phyloP scores from a whole-genome alignment of 2,329 filamentous ascomycete species.

The Alternaria sp. region DNA sequence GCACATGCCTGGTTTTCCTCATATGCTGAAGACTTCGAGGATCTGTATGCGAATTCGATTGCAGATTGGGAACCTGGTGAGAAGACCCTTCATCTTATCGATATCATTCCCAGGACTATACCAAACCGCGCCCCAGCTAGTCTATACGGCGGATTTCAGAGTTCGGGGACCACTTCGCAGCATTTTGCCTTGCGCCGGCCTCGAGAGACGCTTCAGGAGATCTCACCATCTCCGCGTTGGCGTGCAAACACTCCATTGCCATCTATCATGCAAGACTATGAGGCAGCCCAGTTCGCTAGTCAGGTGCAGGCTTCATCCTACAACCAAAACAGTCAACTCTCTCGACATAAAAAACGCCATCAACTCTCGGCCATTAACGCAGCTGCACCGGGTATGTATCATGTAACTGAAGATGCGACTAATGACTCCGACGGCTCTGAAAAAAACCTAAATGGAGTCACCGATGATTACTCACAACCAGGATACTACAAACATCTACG shows the following conservation, averaged over 20 bases:
- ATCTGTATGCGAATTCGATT: constrained; percentile 60
- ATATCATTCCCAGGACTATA: constrained; percentile 28
- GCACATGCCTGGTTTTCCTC: constrained; percentile 64
- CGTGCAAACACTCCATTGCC: constrained; percentile 26
- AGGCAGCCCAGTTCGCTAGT: constrained; percentile 19
- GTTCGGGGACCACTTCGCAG: constrained; percentile 5
- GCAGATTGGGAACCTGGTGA: constrained; percentile 60
- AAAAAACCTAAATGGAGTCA: constrained; percentile 11
- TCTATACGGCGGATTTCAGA: not conserved
- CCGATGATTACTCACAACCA: constrained; percentile 5
- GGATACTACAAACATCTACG: not conserved
- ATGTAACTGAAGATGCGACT: not conserved
- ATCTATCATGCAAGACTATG: constrained; percentile 21
- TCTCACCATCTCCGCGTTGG: constrained; percentile 17
- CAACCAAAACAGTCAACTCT: not conserved
- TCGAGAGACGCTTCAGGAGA: not conserved
- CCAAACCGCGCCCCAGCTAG: not conserved
- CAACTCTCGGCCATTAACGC: not conserved
- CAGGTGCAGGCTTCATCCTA: constrained; percentile 2
- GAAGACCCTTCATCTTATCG: constrained; percentile 40
- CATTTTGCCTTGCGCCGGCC: constrained; percentile 8
- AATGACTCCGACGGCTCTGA: not conserved
- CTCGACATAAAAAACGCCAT: not conserved
- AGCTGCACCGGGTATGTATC: not conserved
- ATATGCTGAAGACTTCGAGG: constrained; percentile 59